A percentile compares a stretch with the other conserved stretches of the same genome.
Conservation (phyloP, 257 asterid species). For the Primulina eburnea region DNA sequence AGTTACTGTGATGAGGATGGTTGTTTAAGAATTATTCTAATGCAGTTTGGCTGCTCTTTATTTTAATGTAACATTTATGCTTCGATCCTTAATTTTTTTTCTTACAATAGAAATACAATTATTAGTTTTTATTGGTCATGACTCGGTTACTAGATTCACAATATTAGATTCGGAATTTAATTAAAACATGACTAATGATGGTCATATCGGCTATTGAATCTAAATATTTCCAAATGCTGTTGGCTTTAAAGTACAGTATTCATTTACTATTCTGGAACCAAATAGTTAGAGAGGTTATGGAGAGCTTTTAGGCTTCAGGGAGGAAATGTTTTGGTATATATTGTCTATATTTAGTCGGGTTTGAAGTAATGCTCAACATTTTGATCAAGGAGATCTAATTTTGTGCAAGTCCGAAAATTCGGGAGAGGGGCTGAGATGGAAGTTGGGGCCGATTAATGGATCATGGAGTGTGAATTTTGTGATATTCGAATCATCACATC, state of each 20-base stretch:
- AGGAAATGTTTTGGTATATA: background rate
- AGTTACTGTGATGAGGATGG: conserved; percentile 32
- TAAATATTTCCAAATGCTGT: background rate
- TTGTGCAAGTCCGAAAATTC: background rate
- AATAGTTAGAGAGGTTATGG: background rate
- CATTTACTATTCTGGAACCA: background rate
- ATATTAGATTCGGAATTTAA: background rate
- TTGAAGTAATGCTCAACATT: background rate
- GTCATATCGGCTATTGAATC: background rate
- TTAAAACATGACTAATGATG: background rate
- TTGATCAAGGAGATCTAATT: no score
- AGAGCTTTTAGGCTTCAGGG: background rate
- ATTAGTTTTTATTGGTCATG: background rate
- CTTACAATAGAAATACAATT: conserved; percentile 2
- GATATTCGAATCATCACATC: no score
- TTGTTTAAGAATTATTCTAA: conserved; percentile 30
- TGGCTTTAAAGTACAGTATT: background rate
- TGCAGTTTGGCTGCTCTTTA: conserved; percentile 20
- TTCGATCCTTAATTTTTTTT: conserved; percentile 7
- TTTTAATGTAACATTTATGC: conserved; percentile 10
- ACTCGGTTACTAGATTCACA: background rate
- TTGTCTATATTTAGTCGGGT: background rate
- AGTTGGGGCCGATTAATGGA: no score
- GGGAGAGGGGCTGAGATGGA: background rate
- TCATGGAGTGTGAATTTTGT: background rate